Evolutionary conservation across 1,284 basidiomycete species (phyloP), one percentile per base, ranked within the genome.

Genomic region (Schizophyllum commune): DNA sequence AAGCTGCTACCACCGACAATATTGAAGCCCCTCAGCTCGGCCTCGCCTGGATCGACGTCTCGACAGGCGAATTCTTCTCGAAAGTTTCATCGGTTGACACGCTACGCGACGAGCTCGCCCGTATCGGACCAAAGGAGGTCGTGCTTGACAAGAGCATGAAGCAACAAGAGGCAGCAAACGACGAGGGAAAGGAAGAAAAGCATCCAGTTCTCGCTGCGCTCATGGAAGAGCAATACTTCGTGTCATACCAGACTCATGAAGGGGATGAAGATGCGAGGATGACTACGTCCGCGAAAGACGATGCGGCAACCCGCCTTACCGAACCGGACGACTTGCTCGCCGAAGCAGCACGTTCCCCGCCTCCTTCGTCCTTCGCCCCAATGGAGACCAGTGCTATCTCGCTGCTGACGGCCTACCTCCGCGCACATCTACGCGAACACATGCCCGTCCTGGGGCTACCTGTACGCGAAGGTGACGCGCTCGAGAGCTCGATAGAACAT

Each of bases 21-120:
- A 64, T 83, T 27, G 9, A 11, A 47, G 4, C 39, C 39, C 2
- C 39, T 9, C 39, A 17, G 3, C 9, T 55, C 9, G 91, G 89
- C 3, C 75, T 97, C 33, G 93, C 94, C 1, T 97, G 94, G 88
- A 93, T 93, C 32, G 96, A 98, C 70, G 84, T 96, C n/a, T 95
- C 94, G 4, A 97, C 95, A 0, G 94, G 95, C 63, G 92, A 96
- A 69, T 94, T 96, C 73, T 95, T 91, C 72, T 88, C 90, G 1
- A 91, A 91, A 67, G 72, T 73, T 4, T 79, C 83, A 1, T 75
- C 78, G 2, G 62, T 80, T 2, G 82, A 84, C 9, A 76, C 74
- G 55, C 74, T 98, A 20, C 83, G 85, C 62, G 93, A 97, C 70
- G 90, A 96, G 65, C 76, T 97, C n/a, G 85, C 86, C 8, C 84